phyloP scores from a whole-genome alignment of 1,284 basidiomycete species.

The Puccinia hordei region DNA sequence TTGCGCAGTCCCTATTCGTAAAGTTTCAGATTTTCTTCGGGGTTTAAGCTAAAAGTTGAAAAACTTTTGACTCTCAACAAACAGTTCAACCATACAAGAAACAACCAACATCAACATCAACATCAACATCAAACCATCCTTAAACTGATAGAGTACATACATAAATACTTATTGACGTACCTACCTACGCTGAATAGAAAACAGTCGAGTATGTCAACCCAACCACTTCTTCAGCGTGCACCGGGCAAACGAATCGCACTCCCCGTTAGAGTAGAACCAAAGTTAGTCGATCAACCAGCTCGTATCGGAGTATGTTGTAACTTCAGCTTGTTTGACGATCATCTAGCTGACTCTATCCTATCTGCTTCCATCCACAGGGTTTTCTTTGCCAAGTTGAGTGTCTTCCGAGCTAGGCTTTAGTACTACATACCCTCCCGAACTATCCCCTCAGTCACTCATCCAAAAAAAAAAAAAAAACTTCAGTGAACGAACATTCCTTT shows the following conservation, averaged over 20 bases:
- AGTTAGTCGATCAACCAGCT: constrained; percentile 59
- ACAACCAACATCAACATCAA: no score
- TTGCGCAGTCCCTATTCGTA: no score
- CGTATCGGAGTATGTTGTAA: no score
- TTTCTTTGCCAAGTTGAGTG: constrained; percentile 79
- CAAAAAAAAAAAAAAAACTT: no score
- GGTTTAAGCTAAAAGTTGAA: no score
- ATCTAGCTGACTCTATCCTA: constrained; percentile 4
- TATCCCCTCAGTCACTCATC: background rate
- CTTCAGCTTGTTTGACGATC: background rate
- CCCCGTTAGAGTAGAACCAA: constrained; percentile 89
- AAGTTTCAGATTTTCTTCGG: no score
- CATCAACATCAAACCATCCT: no score
- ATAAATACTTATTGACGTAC: no score
- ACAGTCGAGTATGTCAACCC: constrained; percentile 77
- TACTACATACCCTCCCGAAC: background rate
- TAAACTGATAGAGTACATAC: no score
- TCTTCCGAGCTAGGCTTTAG: constrained; percentile 62
- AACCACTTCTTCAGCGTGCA: constrained; percentile 92
- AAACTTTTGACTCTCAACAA: no score
- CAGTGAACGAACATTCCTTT: constrained; percentile 74
- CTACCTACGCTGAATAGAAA: background rate
- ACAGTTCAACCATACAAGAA: no score
- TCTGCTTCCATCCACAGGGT: constrained; percentile 58
- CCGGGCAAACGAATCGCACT: constrained; percentile 86